Evolutionary conservation across 2,329 filamentous ascomycete species (phyloP), one percentile per base, ranked within the genome.

Genomic region (Monilinia aucupariae): DNA sequence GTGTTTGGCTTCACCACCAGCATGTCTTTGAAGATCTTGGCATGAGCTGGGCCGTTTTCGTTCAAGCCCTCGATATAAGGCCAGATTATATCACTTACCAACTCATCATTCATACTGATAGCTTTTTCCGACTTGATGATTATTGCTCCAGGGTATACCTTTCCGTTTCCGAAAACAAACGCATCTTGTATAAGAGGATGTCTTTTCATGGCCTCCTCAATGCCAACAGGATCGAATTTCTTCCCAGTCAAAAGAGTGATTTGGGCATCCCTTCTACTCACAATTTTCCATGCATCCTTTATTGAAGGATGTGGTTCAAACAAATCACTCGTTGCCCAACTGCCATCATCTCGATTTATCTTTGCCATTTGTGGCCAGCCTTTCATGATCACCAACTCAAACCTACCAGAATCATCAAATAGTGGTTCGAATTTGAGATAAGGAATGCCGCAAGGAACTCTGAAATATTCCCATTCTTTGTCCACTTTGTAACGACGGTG

Each of bases 231-330:
- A 47, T 61, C 59, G 30, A 61, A 61, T 34, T 61, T 80, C 1
- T 88, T 88, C 2, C 86, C 86, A 8, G 85, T 89, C 12, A 83
- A 75, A 4, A 89, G 77, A 0, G 82, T 83, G 43, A 89, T 78
- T 59, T 85, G 85, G 3, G 82, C 80, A 67, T 89, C 87, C 0
- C 80, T 79, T 47, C 86, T 77, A 1, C 82, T 84, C 60, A 86
- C 79, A 68, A 88, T 88, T 41, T 79, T 78, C 85, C 85, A 89
- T 0, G 84, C 82, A 61, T 81, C 75, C 0, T 73, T 63, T 9
- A 83, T 81, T 0, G 66, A 75, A 0, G 77, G 69, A 69, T 89
- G 85, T 1, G 76, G 75, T 59, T 79, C 78, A 64, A 89, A 88
- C 1, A 89, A 71, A 70, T 89, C 86, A 0, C 81, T 78, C 0